A percentile compares a stretch with the other conserved stretches of the same genome.
Evolutionary conservation across 2,329 filamentous ascomycete genomes (phyloP).

Genomic region (Stagonosporopsis rhizophila): DNA sequence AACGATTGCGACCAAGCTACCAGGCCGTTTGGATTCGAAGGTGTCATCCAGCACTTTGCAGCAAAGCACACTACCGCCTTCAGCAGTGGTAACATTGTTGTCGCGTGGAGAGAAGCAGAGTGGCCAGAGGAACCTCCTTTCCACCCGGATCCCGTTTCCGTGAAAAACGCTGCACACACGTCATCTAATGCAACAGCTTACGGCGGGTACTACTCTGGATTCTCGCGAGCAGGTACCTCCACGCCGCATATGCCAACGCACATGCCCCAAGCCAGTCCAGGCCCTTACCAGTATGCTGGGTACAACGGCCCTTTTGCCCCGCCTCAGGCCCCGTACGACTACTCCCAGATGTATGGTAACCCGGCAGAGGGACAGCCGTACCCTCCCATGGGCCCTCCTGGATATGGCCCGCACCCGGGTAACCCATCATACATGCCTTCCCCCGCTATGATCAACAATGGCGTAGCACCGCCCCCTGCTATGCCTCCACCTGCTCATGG

Average conservation of each 20-base stretch:
- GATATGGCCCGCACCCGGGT: conserved; percentile 34
- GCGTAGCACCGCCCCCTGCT: conserved; percentile 36
- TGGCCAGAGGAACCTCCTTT: conserved; percentile 82
- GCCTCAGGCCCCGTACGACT: conserved; percentile 42
- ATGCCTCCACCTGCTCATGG: conserved; percentile 27
- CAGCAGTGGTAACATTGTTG: conserved; percentile 74
- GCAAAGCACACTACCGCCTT: conserved; percentile 78
- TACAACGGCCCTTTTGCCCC: conserved; percentile 49
- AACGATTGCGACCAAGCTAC: conserved; percentile 66
- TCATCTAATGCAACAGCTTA: conserved; percentile 35
- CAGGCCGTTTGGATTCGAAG: conserved; percentile 78
- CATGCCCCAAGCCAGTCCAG: conserved; percentile 47
- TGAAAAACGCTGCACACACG: conserved; percentile 50
- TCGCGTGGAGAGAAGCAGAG: conserved; percentile 77
- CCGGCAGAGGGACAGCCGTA: conserved; percentile 41
- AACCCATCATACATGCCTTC: conserved; percentile 43
- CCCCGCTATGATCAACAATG: conserved; percentile 38
- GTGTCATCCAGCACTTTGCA: conserved; percentile 81
- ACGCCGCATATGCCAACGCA: conserved; percentile 47
- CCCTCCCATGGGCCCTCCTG: conserved; percentile 41
- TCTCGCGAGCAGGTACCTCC: conserved; percentile 47
- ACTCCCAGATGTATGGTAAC: conserved; percentile 38
- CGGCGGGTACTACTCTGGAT: conserved; percentile 45
- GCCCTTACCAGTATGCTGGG: conserved; percentile 44
- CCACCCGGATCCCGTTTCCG: conserved; percentile 63